A percentile compares a stretch with the other conserved stretches of the same genome.
These are phyloP conservation scores for Dujonia santamariae DNA, from an alignment of 1,139 yeast species.

Conservation along the genomic window DNA sequence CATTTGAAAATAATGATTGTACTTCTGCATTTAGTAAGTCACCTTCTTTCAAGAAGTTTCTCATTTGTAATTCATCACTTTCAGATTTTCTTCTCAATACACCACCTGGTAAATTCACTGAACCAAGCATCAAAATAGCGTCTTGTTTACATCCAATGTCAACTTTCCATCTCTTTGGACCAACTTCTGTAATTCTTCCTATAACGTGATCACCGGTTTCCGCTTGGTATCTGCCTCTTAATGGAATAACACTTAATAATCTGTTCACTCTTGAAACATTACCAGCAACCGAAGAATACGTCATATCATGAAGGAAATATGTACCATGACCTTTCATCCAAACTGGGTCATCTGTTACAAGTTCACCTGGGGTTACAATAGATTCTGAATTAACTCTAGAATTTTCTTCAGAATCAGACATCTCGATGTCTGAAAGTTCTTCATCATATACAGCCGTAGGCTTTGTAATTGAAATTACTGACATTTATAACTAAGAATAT, in stretches of 20 bases:
- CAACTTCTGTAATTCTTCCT: conserved; percentile 93
- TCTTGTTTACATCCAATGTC: conserved; percentile 93
- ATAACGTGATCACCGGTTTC: conserved; percentile 96
- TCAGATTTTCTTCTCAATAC: conserved; percentile 90
- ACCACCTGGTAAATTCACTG: conserved; percentile 97
- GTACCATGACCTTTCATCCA: conserved; percentile 99
- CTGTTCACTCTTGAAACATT: conserved; percentile 82
- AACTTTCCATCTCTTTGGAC: conserved; percentile 93
- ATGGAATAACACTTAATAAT: conserved; percentile 78
- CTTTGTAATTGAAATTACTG: conserved; percentile 36
- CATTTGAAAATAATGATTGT: conserved; percentile 84
- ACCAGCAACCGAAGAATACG: conserved; percentile 93
- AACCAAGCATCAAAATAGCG: conserved; percentile 89
- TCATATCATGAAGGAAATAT: conserved; percentile 64
- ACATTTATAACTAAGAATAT: conserved; percentile 1
- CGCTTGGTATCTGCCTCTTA: conserved; percentile 83
- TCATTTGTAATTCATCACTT: conserved; percentile 94
- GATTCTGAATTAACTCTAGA: conserved; percentile 13
- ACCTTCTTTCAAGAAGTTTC: conserved; percentile 93
- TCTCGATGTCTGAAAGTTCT: conserved; percentile 25
- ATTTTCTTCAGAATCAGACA: conserved; percentile 26
- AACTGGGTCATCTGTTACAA: conserved; percentile 89
- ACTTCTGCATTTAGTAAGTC: conserved; percentile 95
- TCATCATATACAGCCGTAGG: not conserved
- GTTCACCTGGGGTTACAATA: conserved; percentile 93